phyloP scores from a whole-genome alignment of 2,329 filamentous ascomycete genomes.

The Fonsecaea multimorphosa region DNA sequence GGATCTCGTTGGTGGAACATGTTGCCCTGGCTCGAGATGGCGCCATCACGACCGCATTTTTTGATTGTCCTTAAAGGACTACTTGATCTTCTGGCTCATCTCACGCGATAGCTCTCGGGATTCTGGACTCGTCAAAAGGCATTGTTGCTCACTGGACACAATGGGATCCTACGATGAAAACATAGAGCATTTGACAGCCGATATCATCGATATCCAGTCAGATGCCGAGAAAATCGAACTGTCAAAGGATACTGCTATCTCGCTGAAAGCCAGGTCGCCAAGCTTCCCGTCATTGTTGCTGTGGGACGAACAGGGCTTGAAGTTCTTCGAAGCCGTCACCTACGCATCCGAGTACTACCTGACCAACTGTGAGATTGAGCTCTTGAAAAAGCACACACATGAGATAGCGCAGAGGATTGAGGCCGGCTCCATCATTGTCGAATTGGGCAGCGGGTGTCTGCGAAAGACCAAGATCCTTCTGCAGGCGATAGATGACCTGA shows the following conservation, averaged over 20 bases:
- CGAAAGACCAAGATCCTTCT: constrained; percentile 88
- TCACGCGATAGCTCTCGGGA: background rate
- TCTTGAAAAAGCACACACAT: constrained; percentile 71
- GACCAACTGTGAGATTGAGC: constrained; percentile 87
- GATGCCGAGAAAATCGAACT: constrained; percentile 72
- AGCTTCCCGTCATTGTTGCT: constrained; percentile 78
- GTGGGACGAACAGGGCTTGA: constrained; percentile 76
- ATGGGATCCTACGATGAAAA: constrained; percentile 6
- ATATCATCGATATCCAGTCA: constrained; percentile 73
- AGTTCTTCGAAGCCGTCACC: constrained; percentile 86
- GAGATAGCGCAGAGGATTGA: constrained; percentile 76
- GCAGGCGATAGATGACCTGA: constrained; percentile 75
- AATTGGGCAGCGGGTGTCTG: constrained; percentile 84
- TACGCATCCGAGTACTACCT: constrained; percentile 93
- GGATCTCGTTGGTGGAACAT: background rate
- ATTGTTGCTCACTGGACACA: background rate
- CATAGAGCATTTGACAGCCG: background rate
- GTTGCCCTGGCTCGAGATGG: background rate
- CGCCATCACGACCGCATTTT: background rate
- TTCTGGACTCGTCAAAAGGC: background rate
- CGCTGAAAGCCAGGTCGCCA: constrained; percentile 65
- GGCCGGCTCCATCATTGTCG: constrained; percentile 77
- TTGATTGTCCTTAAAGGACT: background rate
- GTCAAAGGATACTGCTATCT: constrained; percentile 69
- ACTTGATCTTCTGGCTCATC: background rate